Base-by-base conservation (phyloP, 495 filamentous ascomycete species). In the Talaromyces stipitatus region DNA sequence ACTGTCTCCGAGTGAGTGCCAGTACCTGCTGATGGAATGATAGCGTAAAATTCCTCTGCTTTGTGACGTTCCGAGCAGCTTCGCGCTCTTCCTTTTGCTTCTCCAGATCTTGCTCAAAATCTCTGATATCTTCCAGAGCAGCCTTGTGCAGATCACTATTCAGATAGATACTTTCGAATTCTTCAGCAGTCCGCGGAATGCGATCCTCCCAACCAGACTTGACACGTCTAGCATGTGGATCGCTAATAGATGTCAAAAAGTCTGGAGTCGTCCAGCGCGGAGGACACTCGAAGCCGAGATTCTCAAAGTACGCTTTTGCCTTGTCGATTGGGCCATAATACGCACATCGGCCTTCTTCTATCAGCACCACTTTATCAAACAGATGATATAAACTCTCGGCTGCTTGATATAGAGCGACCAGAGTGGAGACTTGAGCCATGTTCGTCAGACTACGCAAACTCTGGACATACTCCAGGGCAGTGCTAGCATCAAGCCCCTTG, bases 361-460 rank as follows among this genome's bases (percentile, higher is more conserved):
- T 82, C 4, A 90, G 68, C 12, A 89, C 65, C 0, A 88, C 83
- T 59, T 89, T 89, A 61, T 89, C 85, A 57, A 88, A 89, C 2
- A 85, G 72, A 27, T 87, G 78, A 61, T 84, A 89, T 4, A 90
- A 66, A 48, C 76, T 81, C 56, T 89, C 84, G 1, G 84, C 85
- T 1, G 86, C 86, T 66, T 90, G 87, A 59, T 90, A 90, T 3
- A 90, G 72, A 9, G 85, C 83, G 30, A 89, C 83, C 4, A 77
- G 62, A 0, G 83, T 84, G 0, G 83, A 82, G 4, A 82, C 79
- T 45, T 81, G 66, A 1, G 79, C 74, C 67, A 85, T 85, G 58
- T 85, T 81, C 7, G 85, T 86, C 26, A 86, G 64, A 23, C 78
- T 78, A 47, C 86, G 72, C 50, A 89, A 63, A 33, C 79, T 82